Evolutionary conservation across 495 filamentous ascomycete species (phyloP).

Genomic region (Xylaria bambusicola): DNA sequence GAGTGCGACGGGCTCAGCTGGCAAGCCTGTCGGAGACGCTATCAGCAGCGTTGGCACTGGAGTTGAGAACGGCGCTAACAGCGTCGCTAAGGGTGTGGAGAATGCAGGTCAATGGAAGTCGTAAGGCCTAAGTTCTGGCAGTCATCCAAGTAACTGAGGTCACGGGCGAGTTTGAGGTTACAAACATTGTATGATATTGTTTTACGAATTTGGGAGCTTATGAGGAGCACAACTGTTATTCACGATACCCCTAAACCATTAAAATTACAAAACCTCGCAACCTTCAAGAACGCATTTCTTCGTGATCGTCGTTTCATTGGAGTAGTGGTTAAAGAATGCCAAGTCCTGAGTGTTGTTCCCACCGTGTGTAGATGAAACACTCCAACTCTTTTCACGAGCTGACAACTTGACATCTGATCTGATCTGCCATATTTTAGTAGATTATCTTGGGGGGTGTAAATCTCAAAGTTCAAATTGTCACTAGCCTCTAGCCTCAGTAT

Average conservation of each 20-base stretch:
- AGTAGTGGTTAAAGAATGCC: too few relatives aligned
- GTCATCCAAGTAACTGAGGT: too few relatives aligned
- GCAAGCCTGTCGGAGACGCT: constrained; percentile 66
- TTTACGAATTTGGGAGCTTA: background rate
- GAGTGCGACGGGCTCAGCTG: constrained; percentile 62
- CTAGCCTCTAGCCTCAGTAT: background rate
- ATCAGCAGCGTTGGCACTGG: constrained; percentile 61
- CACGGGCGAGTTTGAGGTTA: background rate
- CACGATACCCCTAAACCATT: constrained; percentile 12
- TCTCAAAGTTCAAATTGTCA: background rate
- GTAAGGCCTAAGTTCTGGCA: constrained; percentile 40
- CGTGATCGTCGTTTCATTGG: too few relatives aligned
- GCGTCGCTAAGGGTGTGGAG: constrained; percentile 64
- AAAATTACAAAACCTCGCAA: too few relatives aligned
- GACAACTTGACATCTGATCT: too few relatives aligned
- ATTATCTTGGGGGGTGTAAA: too few relatives aligned
- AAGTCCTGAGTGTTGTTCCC: too few relatives aligned
- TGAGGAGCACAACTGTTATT: background rate
- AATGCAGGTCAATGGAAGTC: constrained; percentile 69
- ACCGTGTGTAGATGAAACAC: too few relatives aligned
- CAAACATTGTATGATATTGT: background rate
- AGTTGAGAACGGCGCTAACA: constrained; percentile 58
- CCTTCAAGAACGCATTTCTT: too few relatives aligned
- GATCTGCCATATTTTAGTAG: too few relatives aligned
- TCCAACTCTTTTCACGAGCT: too few relatives aligned